phyloP scores from a whole-genome alignment of 345 rosid genomes.

The Ceriops zippeliana region DNA sequence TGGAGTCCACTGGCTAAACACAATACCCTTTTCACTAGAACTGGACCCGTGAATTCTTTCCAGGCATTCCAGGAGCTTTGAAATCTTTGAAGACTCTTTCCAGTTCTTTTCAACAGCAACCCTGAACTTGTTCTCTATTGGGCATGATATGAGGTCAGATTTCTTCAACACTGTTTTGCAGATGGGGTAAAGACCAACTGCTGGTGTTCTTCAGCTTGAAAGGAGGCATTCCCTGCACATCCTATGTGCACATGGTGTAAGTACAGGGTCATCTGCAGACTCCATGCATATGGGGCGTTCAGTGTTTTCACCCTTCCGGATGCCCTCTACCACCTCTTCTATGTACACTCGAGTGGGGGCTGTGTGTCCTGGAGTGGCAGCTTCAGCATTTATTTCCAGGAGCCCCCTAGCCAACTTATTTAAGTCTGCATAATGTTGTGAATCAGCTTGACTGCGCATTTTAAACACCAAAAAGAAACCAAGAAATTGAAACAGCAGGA shows the following conservation, averaged over 20 bases:
- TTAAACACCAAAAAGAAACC: neutral
- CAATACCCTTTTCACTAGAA: slow-evolving; percentile 52
- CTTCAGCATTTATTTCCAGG: slow-evolving; percentile 39
- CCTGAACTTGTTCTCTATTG: slow-evolving; percentile 48
- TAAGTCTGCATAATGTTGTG: slow-evolving; percentile 54
- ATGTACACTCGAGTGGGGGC: slow-evolving; percentile 43
- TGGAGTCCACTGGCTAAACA: slow-evolving; percentile 75
- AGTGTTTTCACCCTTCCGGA: slow-evolving; percentile 40
- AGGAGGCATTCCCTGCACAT: slow-evolving; percentile 72
- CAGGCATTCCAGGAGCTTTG: slow-evolving; percentile 49
- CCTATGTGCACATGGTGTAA: slow-evolving; percentile 67
- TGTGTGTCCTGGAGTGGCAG: slow-evolving; percentile 20
- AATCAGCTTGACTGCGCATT: slow-evolving; percentile 40
- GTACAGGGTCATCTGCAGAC: slow-evolving; percentile 64
- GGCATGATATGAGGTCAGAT: slow-evolving; percentile 52
- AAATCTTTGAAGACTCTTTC: slow-evolving; percentile 63
- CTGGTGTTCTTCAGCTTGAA: slow-evolving; percentile 47
- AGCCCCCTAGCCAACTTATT: slow-evolving; percentile 56
- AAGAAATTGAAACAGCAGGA: slow-evolving; percentile 1
- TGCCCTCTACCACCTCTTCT: slow-evolving; percentile 54
- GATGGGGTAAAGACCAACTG: slow-evolving; percentile 52
- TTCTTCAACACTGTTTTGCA: slow-evolving; percentile 44
- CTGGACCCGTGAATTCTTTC: slow-evolving; percentile 34
- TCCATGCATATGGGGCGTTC: slow-evolving; percentile 70
- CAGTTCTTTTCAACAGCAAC: slow-evolving; percentile 55